Percentiles rank a stretch among this genome's conserved stretches.
Evolutionary conservation across 2,329 filamentous ascomycete species (phyloP).

Genomic region (Claviceps citrina): DNA sequence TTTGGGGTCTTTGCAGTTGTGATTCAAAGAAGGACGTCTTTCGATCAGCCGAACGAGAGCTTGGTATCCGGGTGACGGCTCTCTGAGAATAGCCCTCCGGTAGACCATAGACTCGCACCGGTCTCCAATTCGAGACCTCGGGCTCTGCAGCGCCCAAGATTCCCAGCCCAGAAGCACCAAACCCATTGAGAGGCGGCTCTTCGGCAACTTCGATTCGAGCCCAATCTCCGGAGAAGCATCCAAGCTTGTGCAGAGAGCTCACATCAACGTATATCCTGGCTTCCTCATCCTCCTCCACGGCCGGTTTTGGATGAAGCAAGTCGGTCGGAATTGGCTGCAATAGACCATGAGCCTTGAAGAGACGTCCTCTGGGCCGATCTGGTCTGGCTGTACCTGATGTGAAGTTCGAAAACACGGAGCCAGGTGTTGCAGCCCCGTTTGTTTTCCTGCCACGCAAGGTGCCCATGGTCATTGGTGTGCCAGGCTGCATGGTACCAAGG

Average conservation of each 20-base stretch:
- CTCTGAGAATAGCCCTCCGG: conserved; percentile 57
- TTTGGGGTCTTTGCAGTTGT: conserved; percentile 45
- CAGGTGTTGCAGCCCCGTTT: conserved; percentile 67
- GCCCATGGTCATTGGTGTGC: conserved; percentile 62
- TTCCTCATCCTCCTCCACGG: conserved; percentile 66
- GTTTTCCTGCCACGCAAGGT: conserved; percentile 40
- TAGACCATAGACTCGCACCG: conserved; percentile 76
- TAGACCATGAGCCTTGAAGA: conserved; percentile 73
- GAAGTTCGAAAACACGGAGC: conserved; percentile 78
- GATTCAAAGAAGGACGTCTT: conserved; percentile 50
- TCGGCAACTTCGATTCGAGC: conserved; percentile 66
- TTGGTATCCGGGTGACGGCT: conserved; percentile 44
- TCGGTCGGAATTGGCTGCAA: conserved; percentile 58
- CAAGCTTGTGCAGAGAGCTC: conserved; percentile 69
- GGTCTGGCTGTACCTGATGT: conserved; percentile 69
- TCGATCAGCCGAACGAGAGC: conserved; percentile 35
- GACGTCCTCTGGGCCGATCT: conserved; percentile 55
- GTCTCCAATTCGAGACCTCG: conserved; percentile 55
- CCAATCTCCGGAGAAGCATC: conserved; percentile 97
- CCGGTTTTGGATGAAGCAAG: conserved; percentile 70
- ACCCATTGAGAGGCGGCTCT: conserved; percentile 54
- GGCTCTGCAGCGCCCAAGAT: conserved; percentile 40
- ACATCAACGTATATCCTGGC: conserved; percentile 84
- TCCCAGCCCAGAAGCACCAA: conserved; percentile 51
- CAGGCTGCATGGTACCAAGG: conserved; percentile 63